Evolutionary conservation across 2,329 filamentous ascomycete species (phyloP).

Genomic region (Calonectria multiphialidica): DNA sequence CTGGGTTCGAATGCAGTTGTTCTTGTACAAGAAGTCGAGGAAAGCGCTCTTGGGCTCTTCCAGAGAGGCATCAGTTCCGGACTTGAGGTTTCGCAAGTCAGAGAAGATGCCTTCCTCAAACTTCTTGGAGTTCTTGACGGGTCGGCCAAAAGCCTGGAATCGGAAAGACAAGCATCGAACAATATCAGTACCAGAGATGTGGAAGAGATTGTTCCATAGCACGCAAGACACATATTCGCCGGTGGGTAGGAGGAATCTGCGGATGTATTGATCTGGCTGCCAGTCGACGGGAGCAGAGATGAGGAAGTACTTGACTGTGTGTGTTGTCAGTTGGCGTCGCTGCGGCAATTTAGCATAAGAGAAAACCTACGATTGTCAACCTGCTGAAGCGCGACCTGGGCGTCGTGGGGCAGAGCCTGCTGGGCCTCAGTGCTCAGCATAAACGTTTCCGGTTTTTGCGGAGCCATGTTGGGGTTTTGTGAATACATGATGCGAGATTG

Average conservation of each 20-base stretch:
- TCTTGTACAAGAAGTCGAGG: constrained; percentile 99
- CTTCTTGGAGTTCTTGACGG: constrained; percentile 99
- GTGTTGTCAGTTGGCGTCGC: constrained; percentile 21
- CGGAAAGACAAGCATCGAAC: constrained; percentile 97
- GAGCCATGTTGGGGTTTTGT: constrained; percentile 88
- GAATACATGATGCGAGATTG: constrained; percentile 74
- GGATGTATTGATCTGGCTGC: constrained; percentile 96
- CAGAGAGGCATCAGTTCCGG: constrained; percentile 95
- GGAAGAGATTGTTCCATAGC: constrained; percentile 98
- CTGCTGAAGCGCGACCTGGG: constrained; percentile 96
- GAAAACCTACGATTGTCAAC: constrained; percentile 88
- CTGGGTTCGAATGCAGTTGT: constrained; percentile 99
- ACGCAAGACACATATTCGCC: constrained; percentile 99
- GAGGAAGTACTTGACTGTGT: constrained; percentile 96
- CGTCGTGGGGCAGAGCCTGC: constrained; percentile 94
- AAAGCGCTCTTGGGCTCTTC: constrained; percentile 99
- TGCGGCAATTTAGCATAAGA: constrained; percentile 4
- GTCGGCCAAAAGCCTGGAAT: constrained; percentile 98
- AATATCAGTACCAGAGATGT: constrained; percentile 99
- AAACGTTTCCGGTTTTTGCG: constrained; percentile 98
- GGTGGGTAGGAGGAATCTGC: constrained; percentile 93
- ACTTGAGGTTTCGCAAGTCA: constrained; percentile 97
- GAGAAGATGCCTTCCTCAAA: constrained; percentile 99
- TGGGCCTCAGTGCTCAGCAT: constrained; percentile 98
- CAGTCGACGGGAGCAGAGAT: constrained; percentile 99